Evolutionary conservation across 257 asterid species (phyloP).

Genomic region (Jaltomata sinuosa): DNA sequence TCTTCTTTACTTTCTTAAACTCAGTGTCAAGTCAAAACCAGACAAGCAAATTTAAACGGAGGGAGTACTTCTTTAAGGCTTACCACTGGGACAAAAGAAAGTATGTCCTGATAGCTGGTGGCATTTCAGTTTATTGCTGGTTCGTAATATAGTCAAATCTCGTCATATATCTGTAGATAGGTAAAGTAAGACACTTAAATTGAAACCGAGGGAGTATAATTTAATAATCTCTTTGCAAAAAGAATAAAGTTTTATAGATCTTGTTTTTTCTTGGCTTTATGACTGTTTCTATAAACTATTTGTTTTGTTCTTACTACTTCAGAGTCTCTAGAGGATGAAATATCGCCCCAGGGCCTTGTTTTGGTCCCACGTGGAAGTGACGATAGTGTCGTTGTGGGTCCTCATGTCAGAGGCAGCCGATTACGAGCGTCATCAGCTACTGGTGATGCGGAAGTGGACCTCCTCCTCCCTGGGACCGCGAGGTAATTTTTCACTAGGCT

Average conservation of each 20-base stretch:
- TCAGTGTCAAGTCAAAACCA: not conserved
- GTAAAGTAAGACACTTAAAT: not conserved
- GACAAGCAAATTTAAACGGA: not conserved
- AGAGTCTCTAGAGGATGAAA: constrained; percentile 85
- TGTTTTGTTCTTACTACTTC: constrained; percentile 10
- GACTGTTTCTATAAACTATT: not conserved
- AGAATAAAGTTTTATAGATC: not conserved
- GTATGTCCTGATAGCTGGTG: not conserved
- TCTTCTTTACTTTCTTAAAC: not conserved
- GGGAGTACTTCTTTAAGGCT: not conserved
- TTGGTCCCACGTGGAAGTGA: constrained; percentile 83
- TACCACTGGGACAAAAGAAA: not conserved
- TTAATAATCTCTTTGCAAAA: not conserved
- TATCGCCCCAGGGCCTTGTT: constrained; percentile 87
- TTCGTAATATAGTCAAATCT: not conserved
- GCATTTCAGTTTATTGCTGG: not conserved
- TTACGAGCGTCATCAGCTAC: constrained; percentile 77
- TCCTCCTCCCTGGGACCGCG: constrained; percentile 97
- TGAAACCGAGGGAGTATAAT: not conserved
- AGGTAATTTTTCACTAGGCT: constrained; percentile 35
- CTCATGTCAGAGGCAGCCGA: constrained; percentile 89
- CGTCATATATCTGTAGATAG: not conserved
- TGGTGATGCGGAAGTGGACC: constrained; percentile 94
- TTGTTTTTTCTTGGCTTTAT: not conserved
- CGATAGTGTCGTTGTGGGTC: constrained; percentile 59